Evolutionary conservation across 2,329 filamentous ascomycete genomes (phyloP).

Genomic region (Didymella segeticola): DNA sequence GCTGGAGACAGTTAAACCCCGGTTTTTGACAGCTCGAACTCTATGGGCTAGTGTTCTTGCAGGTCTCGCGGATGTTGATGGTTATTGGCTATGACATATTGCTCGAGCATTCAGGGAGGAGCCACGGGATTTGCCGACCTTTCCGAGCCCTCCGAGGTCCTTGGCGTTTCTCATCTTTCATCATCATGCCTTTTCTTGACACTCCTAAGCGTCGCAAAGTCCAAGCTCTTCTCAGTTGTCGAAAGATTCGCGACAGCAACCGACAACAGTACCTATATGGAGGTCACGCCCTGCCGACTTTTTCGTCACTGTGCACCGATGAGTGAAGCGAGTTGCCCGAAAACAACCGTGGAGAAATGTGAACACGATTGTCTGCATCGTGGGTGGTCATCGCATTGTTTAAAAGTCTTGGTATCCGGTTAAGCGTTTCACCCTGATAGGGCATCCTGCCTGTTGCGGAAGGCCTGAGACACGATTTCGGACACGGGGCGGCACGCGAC

Average conservation of each 20-base stretch:
- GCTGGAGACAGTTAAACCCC: too few species aligned
- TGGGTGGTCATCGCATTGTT: not conserved
- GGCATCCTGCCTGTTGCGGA: constrained; percentile 2
- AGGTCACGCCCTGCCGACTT: constrained; percentile 1
- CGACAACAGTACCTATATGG: not conserved
- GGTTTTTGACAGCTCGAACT: too few species aligned
- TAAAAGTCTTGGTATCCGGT: constrained; percentile 6
- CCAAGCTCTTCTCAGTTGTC: not conserved
- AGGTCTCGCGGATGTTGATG: not conserved
- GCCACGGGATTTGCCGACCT: not conserved
- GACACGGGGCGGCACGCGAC: not conserved
- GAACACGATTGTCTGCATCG: not conserved
- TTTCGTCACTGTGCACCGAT: not conserved
- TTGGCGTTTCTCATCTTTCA: constrained; percentile 1
- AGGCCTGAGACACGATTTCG: not conserved
- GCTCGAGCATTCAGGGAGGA: not conserved
- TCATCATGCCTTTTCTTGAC: not conserved
- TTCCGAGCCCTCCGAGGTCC: not conserved
- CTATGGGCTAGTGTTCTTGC: not conserved
- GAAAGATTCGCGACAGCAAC: not conserved
- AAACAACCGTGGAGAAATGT: not conserved
- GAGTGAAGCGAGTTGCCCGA: not conserved
- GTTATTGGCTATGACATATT: not conserved
- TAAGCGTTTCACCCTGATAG: constrained; percentile 14
- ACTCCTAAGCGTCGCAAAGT: not conserved